A percentile compares a stretch with the other conserved stretches of the same genome.
Evolutionary conservation across 331 rosid genomes (phyloP).

Genomic region (Acacia concinna): DNA sequence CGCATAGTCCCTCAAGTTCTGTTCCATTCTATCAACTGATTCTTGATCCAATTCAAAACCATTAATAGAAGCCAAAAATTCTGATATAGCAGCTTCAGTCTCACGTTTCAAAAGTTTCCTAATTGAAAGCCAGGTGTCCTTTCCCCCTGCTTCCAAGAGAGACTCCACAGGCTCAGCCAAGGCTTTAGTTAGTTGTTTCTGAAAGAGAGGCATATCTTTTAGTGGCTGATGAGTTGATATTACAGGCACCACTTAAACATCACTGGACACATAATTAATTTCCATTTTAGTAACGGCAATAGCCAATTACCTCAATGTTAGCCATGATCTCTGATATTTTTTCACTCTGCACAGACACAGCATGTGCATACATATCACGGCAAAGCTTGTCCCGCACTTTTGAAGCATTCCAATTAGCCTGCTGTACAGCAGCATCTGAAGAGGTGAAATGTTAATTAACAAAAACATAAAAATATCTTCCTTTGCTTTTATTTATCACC

Average conservation of each 20-base stretch:
- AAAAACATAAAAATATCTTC: conserved; percentile 13
- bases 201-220: conserved; percentile 31
- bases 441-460: conserved; percentile 7
- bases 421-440: conserved; percentile 65
- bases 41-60: conserved; percentile 79
- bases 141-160: conserved; percentile 68
- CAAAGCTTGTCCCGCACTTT: conserved; percentile 65
- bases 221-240: conserved; percentile 23
- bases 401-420: conserved; percentile 70
- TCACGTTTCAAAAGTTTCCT: conserved; percentile 70
- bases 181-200: conserved; percentile 61
- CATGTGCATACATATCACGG: conserved; percentile 72
- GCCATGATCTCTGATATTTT: conserved; percentile 53
- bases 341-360: conserved; percentile 52
- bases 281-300: background rate
- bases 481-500: background rate
- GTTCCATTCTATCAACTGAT: conserved; percentile 49
- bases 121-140: conserved; percentile 73
- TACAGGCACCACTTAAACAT: conserved; percentile 15
- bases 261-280: conserved; percentile 16
- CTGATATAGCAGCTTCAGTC: conserved; percentile 53
- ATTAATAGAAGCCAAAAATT: conserved; percentile 46
- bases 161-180: conserved; percentile 71
- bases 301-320: conserved; percentile 55
- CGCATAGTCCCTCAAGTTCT: conserved; percentile 57